Conservation (phyloP, 495 filamentous ascomycete genomes). For the Letharia lupina region DNA sequence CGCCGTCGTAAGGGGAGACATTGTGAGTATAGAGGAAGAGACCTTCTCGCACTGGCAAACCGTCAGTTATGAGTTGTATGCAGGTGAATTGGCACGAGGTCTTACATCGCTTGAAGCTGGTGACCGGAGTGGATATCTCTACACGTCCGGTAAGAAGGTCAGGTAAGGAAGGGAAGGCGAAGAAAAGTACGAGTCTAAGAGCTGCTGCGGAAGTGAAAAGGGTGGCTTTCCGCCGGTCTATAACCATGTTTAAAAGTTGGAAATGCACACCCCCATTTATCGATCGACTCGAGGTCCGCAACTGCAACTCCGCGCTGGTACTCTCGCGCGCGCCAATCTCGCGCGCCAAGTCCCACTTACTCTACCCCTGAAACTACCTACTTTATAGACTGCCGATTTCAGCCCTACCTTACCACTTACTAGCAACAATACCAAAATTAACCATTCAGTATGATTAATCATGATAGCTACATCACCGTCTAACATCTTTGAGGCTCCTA, state of each 20-base stretch:
- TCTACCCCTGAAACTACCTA: too few relatives aligned
- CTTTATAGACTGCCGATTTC: too few relatives aligned
- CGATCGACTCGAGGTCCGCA: too few relatives aligned
- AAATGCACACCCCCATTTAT: too few relatives aligned
- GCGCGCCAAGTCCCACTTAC: too few relatives aligned
- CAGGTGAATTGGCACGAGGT: constrained; percentile 3
- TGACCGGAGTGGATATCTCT: constrained; percentile 93
- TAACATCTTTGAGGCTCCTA: too few relatives aligned
- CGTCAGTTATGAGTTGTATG: not conserved
- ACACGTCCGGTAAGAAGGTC: constrained; percentile 83
- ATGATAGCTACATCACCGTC: too few relatives aligned
- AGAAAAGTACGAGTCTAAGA: constrained; percentile 71
- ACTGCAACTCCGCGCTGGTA: too few relatives aligned
- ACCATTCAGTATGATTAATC: too few relatives aligned
- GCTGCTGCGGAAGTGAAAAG: constrained; percentile 70
- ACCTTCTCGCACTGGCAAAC: constrained; percentile 75
- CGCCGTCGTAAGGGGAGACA: constrained; percentile 95
- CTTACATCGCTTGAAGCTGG: constrained; percentile 94
- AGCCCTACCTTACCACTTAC: too few relatives aligned
- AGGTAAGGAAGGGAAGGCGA: constrained; percentile 73
- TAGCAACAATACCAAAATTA: too few relatives aligned
- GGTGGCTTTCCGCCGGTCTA: constrained; percentile 65
- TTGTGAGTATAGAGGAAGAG: constrained; percentile 92
- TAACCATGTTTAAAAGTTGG: constrained; percentile 33
- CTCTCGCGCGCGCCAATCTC: too few relatives aligned